Conservation (phyloP, 2,329 filamentous ascomycete genomes). For the Claviceps pazoutovae region DNA sequence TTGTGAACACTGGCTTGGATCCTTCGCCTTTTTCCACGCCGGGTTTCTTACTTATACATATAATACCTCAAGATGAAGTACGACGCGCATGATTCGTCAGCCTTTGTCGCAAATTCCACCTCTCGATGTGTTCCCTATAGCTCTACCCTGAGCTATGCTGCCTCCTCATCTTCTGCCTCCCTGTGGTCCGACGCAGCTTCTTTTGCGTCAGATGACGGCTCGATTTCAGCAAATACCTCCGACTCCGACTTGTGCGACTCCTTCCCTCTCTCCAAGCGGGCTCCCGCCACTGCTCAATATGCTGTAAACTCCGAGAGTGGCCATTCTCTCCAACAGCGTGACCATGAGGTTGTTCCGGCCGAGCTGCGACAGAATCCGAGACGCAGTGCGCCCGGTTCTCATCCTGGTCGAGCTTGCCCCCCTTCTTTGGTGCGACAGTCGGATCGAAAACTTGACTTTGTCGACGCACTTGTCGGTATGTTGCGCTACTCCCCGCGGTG, state of each 20-base stretch:
- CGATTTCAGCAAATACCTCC: constrained; percentile 46
- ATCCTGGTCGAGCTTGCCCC: constrained; percentile 46
- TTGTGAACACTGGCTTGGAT: constrained; percentile 17
- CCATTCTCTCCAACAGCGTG: constrained; percentile 14
- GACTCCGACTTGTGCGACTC: constrained; percentile 36
- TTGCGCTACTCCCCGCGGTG: constrained; percentile 17
- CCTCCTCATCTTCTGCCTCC: constrained; percentile 63
- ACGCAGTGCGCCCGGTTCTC: constrained; percentile 39
- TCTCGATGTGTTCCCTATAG: constrained; percentile 46
- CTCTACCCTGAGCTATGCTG: constrained; percentile 57
- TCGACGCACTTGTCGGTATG: constrained; percentile 97
- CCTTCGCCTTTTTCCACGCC: constrained; percentile 12
- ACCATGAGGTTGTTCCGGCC: constrained; percentile 38
- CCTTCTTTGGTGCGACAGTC: constrained; percentile 72
- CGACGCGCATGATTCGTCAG: constrained; percentile 38
- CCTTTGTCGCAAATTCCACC: constrained; percentile 28
- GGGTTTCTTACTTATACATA: constrained; percentile 13
- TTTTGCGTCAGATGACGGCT: constrained; percentile 56
- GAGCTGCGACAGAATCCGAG: constrained; percentile 53
- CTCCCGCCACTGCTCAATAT: constrained; percentile 10
- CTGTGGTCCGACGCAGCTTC: constrained; percentile 63
- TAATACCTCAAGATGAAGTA: constrained; percentile 42
- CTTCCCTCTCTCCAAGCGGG: constrained; percentile 22
- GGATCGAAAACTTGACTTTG: constrained; percentile 88
- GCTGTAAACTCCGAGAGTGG: constrained; percentile 10